Evolutionary conservation across 257 asterid species (phyloP).

Genomic region (Echites panduratus): DNA sequence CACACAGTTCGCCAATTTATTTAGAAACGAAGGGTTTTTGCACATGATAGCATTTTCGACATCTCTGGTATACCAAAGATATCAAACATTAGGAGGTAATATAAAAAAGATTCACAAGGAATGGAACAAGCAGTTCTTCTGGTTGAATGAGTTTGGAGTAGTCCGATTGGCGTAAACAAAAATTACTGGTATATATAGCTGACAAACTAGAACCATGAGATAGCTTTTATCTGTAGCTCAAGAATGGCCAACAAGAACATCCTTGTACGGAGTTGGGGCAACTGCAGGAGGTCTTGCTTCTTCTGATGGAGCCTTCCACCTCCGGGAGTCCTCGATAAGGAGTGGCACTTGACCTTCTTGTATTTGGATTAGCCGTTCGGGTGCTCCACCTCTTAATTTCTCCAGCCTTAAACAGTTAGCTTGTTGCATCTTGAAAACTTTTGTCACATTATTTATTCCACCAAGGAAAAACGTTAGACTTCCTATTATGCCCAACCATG

Average conservation of each 20-base stretch:
- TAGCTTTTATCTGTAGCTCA: slow-evolving; percentile 11
- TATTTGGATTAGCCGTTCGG: slow-evolving; percentile 40
- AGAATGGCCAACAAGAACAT: slow-evolving; percentile 46
- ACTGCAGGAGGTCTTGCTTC: slow-evolving; percentile 10
- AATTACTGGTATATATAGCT: background rate
- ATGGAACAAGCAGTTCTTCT: background rate
- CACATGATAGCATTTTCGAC: no score
- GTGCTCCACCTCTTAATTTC: slow-evolving; percentile 85
- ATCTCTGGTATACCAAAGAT: background rate
- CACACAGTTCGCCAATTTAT: no score
- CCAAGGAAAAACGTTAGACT: slow-evolving; percentile 63
- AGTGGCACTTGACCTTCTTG: slow-evolving; percentile 60
- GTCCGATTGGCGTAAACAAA: background rate
- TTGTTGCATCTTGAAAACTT: slow-evolving; percentile 84
- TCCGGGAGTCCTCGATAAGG: slow-evolving; percentile 25
- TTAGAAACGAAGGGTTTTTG: no score
- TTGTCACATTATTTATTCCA: slow-evolving; percentile 61
- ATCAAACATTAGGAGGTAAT: background rate
- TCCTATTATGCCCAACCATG: slow-evolving; percentile 61
- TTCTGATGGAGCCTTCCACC: slow-evolving; percentile 19
- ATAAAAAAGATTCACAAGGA: background rate
- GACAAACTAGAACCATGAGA: background rate
- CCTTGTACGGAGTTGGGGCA: slow-evolving; percentile 50
- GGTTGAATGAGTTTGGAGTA: background rate
- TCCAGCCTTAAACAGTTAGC: slow-evolving; percentile 48